Evolutionary conservation across 2,329 filamentous ascomycete species (phyloP).

Genomic region (Domatiomyces catenatus): DNA sequence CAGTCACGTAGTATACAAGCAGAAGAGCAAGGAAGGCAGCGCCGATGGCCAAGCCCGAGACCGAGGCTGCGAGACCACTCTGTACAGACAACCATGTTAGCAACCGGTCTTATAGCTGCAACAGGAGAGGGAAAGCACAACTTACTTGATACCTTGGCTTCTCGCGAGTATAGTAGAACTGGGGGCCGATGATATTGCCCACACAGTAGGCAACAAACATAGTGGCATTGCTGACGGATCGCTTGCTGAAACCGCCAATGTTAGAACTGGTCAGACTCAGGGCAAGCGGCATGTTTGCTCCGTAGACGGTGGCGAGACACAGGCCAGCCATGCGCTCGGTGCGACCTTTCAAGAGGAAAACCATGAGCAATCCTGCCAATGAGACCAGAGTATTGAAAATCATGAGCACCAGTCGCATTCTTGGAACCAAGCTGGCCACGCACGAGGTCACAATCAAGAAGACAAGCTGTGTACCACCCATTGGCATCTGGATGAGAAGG

Average conservation of each 20-base stretch:
- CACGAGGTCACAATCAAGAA: slow-evolving; percentile 21
- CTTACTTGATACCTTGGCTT: slow-evolving; percentile 31
- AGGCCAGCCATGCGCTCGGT: slow-evolving; percentile 21
- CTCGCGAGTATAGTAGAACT: slow-evolving; percentile 36
- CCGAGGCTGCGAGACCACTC: slow-evolving; percentile 23
- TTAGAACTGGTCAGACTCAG: slow-evolving; percentile 36
- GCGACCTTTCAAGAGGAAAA: slow-evolving; percentile 20
- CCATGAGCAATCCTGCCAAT: slow-evolving; percentile 22
- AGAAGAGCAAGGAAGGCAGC: slow-evolving; percentile 21
- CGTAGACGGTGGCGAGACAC: slow-evolving; percentile 21
- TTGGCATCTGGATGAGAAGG: slow-evolving; percentile 25
- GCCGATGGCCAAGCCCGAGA: slow-evolving; percentile 20
- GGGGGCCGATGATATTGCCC: slow-evolving; percentile 40
- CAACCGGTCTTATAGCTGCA: slow-evolving; percentile 14
- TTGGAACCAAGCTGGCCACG: slow-evolving; percentile 19
- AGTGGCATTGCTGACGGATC: slow-evolving; percentile 36
- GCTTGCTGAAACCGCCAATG: slow-evolving; percentile 41
- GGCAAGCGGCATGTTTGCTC: slow-evolving; percentile 23
- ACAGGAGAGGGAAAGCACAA: neutral
- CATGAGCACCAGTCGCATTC: slow-evolving; percentile 22
- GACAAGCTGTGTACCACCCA: slow-evolving; percentile 21
- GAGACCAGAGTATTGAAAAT: slow-evolving; percentile 20
- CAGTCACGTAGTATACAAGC: slow-evolving; percentile 19
- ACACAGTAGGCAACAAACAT: slow-evolving; percentile 41
- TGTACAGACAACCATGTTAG: slow-evolving; percentile 18